A percentile compares a stretch with the other conserved stretches of the same genome.
Conservation (phyloP, 768 basidiomycete species). For the Suillus clintonianus region DNA sequence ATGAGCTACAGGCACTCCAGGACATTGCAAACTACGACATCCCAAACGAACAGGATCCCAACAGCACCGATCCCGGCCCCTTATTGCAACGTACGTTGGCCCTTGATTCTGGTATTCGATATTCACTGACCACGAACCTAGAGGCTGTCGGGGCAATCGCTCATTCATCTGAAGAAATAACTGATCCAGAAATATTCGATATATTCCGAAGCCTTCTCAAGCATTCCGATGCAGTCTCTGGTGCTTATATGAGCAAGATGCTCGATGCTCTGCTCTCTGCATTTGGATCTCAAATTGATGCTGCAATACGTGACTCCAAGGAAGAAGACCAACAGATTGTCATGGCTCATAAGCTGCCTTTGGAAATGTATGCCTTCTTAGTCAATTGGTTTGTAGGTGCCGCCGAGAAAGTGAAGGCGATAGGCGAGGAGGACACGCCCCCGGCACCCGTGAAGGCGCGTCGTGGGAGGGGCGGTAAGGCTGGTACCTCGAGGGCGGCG, state of each 20-base stretch:
- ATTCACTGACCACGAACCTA: constrained; percentile 28
- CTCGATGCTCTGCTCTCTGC: constrained; percentile 86
- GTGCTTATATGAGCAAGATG: constrained; percentile 75
- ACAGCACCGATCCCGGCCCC: constrained; percentile 51
- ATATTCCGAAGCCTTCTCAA: constrained; percentile 83
- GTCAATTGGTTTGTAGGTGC: constrained; percentile 88
- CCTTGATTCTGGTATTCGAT: background rate
- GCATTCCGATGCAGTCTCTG: constrained; percentile 61
- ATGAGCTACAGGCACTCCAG: constrained; percentile 68
- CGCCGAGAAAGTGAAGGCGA: constrained; percentile 72
- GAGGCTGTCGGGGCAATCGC: constrained; percentile 84
- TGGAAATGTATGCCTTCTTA: constrained; percentile 93
- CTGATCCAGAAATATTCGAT: constrained; percentile 72
- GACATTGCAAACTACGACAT: constrained; percentile 67
- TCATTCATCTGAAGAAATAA: constrained; percentile 70
- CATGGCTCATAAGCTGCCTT: constrained; percentile 63
- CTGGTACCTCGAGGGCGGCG: constrained; percentile 39
- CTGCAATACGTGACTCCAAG: constrained; percentile 67
- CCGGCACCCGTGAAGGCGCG: constrained; percentile 49
- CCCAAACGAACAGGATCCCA: constrained; percentile 64
- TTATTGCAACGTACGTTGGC: constrained; percentile 58
- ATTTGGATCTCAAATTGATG: constrained; percentile 71
- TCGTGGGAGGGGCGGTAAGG: constrained; percentile 64
- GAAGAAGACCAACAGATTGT: constrained; percentile 64
- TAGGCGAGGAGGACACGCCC: constrained; percentile 48